Base-by-base conservation (phyloP, 2,329 filamentous ascomycete species). In the Fusarium virguliforme region DNA sequence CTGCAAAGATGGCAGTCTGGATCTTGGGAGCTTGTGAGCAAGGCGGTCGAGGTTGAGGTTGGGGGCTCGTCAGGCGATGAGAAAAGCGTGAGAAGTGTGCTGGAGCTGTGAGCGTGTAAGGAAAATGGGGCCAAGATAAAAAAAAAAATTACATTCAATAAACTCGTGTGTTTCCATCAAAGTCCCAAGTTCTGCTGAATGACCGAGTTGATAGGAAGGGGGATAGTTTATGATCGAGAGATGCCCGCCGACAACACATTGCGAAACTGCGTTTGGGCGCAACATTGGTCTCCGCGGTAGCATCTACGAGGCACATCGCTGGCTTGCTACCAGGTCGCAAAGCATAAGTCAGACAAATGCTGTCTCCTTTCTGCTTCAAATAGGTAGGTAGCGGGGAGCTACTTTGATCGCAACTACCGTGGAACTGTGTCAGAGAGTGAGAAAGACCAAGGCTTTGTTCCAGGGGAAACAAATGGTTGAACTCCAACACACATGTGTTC, bases 141-240 rank as follows among this genome's bases (percentile, higher is more conserved):
- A 30, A 6, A 6, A 30, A 6, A 30, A 5, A 30, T 5, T 5
- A 30, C 28, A 5, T 30, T 30, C 6, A 30, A 30, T 5, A 30
- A 30, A 30, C 28, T 30, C 6, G 28, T 30, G 28, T 1, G 22
- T 74, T 5, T 74, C 73, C n/a, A 64, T 64, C 1, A 18, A 18
- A 18, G 18, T 18, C 18, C 18, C 18, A 18, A 18, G 18, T 18
- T 18, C 18, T 18, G 18, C 18, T 18, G 18, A 2, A 18, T 18
- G 18, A 18, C 18, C 18, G 18, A 18, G 18, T 18, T 18, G 18
- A 18, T 18, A 18, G 18, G 18, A 18, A 3, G 7, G 1, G 22
- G 2, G 8, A 3, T 1, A 74, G 72, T 74, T 74, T 12, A 58
- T 69, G 4, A 73, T 74, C 13, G 63, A 74, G 1, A 1, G 65